Conservation (phyloP, 2,329 filamentous ascomycete species). For the Pseudocercospora musae region DNA sequence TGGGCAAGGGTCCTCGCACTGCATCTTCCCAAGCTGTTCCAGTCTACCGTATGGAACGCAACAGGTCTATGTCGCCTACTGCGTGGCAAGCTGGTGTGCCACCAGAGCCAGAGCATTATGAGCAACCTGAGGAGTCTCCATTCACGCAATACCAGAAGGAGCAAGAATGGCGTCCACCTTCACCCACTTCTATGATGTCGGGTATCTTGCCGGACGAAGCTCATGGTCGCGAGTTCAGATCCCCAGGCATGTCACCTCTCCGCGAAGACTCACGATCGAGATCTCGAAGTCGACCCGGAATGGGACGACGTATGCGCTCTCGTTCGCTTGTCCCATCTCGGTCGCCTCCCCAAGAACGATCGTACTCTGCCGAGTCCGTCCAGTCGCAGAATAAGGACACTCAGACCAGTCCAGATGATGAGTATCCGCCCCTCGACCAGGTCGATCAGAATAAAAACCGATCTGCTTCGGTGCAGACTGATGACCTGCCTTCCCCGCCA, state of each 20-base stretch:
- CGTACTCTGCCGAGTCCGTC: background rate
- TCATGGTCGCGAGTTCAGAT: background rate
- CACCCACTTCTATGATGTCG: conserved; percentile 14
- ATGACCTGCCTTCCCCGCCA: background rate
- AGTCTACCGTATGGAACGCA: background rate
- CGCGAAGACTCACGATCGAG: background rate
- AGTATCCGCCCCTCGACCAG: background rate
- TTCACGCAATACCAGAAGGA: background rate
- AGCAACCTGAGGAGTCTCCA: background rate
- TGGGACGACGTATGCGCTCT: background rate
- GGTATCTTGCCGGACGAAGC: conserved; percentile 12
- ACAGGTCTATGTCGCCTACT: background rate
- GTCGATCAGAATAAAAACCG: background rate
- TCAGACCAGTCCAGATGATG: background rate
- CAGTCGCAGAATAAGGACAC: background rate
- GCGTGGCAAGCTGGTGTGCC: background rate
- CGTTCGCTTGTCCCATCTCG: background rate
- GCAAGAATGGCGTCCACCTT: conserved; percentile 6
- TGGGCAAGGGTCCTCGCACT: conserved; percentile 8
- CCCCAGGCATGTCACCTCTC: background rate
- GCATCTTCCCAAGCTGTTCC: conserved; percentile 16
- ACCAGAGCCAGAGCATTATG: background rate
- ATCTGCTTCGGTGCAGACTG: background rate
- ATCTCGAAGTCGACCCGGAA: background rate
- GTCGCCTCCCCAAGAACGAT: background rate